Evolutionary conservation across 768 basidiomycete genomes (phyloP), one percentile per base, ranked within the genome.

Genomic region (Boletellus ananas): DNA sequence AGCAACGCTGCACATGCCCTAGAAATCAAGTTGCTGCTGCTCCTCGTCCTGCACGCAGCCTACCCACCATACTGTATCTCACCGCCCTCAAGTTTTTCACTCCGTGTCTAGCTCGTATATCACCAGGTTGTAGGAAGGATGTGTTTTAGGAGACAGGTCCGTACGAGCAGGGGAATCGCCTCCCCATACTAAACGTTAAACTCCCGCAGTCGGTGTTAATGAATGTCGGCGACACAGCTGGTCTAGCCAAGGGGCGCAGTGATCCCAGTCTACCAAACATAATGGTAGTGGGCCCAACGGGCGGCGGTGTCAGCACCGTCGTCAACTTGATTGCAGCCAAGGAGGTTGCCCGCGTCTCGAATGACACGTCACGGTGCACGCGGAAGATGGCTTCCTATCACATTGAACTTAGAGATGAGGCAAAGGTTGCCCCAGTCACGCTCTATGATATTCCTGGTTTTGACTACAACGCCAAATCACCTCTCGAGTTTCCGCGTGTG

Each of bases 291-390:
- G 65, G 64, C 29, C 61, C 58, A 20, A 51, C 38, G 17, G 63
- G 66, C 12, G 58, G 58, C 18, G 65, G 65, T 11, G 57, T 51
- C 47, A 66, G 66, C 39, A 63, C 64, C 34, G 51, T 66, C 41
- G 59, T 66, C 63, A 68, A 68, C 54, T 34, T 66, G 49, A 68
- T 66, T 41, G 56, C 58, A 27, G 58, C 61, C 44, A 45, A 50
- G 23, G 45, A 51, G 2, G 46, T 62, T 3, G 57, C 66, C 46
- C 33, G 2, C 6, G 60, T 60, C 9, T 65, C 63, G 1, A 55
- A 55, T 12, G 55, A 55, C 40, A 43, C 54, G 0, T 12, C 49
- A 11, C 60, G 52, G 3, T 62, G 60, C 52, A 64, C 60, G 20
- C 51, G 37, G 35, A 55, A 45, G 44, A 49, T 51, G 45, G 38